These are phyloP conservation scores for Byssochlamys sp. DNA, from an alignment of 2,329 filamentous ascomycete species.

Conservation along the genomic window DNA sequence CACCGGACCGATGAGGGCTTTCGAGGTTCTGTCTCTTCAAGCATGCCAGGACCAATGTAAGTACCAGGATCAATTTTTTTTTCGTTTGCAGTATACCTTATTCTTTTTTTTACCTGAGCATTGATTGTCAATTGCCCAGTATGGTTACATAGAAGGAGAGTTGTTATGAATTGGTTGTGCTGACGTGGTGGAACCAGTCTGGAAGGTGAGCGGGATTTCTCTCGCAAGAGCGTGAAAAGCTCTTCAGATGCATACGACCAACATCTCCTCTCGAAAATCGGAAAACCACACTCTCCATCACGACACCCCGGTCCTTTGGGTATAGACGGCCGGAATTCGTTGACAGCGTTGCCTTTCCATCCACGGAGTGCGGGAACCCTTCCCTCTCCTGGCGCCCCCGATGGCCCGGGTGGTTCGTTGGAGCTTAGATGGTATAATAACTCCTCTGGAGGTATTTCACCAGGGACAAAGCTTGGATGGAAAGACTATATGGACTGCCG, in stretches of 20 bases:
- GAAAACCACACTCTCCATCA: constrained; percentile 49
- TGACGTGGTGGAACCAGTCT: constrained; percentile 32
- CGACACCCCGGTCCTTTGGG: constrained; percentile 29
- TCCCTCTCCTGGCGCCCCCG: constrained; percentile 22
- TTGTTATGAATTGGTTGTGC: not conserved
- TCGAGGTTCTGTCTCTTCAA: constrained; percentile 22
- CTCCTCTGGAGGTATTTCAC: constrained; percentile 25
- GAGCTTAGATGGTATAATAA: constrained; percentile 32
- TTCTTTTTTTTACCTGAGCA: not conserved
- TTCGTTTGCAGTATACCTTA: not conserved
- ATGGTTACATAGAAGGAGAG: not conserved
- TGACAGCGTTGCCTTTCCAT: constrained; percentile 25
- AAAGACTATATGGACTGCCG: constrained; percentile 33
- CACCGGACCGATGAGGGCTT: constrained; percentile 23
- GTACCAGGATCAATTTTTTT: constrained; percentile 7
- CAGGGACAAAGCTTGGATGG: constrained; percentile 31
- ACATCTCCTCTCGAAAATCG: constrained; percentile 53
- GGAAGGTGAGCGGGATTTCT: constrained; percentile 51
- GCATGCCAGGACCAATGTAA: constrained; percentile 23
- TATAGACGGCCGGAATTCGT: constrained; percentile 20
- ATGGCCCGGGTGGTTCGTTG: constrained; percentile 16
- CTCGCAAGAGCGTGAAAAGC: constrained; percentile 47
- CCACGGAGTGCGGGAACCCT: constrained; percentile 22
- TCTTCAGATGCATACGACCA: constrained; percentile 56
- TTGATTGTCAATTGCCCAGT: not conserved